Evolutionary conservation across 306 rosid species (phyloP).

Genomic region (Delonix regia): DNA sequence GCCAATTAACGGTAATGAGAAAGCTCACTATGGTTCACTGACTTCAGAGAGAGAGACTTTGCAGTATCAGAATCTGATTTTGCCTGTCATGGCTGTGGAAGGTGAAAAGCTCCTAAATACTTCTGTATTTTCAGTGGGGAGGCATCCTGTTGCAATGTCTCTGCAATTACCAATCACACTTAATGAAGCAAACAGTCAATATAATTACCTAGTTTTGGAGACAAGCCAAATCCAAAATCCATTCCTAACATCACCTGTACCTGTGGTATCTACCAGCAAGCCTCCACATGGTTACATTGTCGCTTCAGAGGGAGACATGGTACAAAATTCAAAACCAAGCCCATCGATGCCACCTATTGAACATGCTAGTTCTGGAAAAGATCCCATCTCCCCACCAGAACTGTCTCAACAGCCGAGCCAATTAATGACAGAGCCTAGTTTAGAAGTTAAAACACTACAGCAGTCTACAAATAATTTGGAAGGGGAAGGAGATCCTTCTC

Average conservation of each 20-base stretch:
- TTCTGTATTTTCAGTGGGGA: constrained; percentile 43
- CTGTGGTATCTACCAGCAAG: constrained; percentile 42
- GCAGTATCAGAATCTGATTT: constrained; percentile 49
- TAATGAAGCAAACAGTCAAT: constrained; percentile 44
- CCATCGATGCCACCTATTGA: constrained; percentile 39
- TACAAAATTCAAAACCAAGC: constrained; percentile 45
- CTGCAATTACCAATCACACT: constrained; percentile 49
- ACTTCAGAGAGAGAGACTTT: constrained; percentile 37
- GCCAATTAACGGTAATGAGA: constrained; percentile 43
- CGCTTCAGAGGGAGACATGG: constrained; percentile 48
- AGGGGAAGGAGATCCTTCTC: constrained; percentile 42
- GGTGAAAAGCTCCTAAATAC: constrained; percentile 43
- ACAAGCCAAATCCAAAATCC: constrained; percentile 59
- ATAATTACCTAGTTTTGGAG: constrained; percentile 47
- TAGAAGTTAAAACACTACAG: constrained; percentile 43
- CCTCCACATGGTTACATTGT: constrained; percentile 36
- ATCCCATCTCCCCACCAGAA: constrained; percentile 36
- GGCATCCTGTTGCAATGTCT: constrained; percentile 43
- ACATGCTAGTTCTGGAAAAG: constrained; percentile 28
- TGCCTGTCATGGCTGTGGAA: constrained; percentile 46
- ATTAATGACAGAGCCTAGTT: constrained; percentile 42
- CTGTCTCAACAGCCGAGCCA: constrained; percentile 38
- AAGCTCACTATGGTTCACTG: constrained; percentile 44
- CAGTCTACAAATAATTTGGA: constrained; percentile 44
- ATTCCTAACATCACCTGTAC: constrained; percentile 48